These are phyloP conservation scores for Pyrenopolyporus hunteri DNA, from an alignment of 495 filamentous ascomycete genomes.

Conservation along the genomic window DNA sequence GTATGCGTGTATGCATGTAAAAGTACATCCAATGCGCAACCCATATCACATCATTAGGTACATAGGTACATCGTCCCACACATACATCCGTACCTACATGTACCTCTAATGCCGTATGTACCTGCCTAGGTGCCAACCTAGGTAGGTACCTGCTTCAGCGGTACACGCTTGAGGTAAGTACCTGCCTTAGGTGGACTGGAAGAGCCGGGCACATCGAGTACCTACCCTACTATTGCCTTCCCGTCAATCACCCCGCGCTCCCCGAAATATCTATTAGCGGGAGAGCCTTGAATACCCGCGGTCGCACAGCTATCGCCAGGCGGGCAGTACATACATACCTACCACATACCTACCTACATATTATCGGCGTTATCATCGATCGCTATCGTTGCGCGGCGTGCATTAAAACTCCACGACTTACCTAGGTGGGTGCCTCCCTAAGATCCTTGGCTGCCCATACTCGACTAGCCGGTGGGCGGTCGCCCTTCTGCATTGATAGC, in stretches of 20 bases:
- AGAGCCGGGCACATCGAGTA: neutral
- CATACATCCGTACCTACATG: no score
- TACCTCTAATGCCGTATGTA: no score
- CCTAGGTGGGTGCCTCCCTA: conserved; percentile 30
- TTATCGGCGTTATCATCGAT: conserved; percentile 17
- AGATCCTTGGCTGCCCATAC: neutral
- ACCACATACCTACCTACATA: no score
- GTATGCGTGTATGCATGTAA: neutral
- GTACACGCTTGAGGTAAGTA: neutral
- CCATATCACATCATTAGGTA: no score
- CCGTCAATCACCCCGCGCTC: conserved; percentile 29
- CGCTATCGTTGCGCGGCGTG: conserved; percentile 6
- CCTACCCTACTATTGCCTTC: neutral
- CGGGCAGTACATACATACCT: no score
- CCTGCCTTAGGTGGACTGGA: neutral
- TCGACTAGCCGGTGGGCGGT: conserved; percentile 4
- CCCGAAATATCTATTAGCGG: neutral
- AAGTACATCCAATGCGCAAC: neutral
- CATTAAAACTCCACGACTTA: conserved; percentile 16
- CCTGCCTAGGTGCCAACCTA: neutral
- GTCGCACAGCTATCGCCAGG: conserved; percentile 31
- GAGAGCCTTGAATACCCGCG: conserved; percentile 34
- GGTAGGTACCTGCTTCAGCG: neutral
- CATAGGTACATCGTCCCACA: no score
- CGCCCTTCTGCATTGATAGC: conserved; percentile 8